Percentiles rank a stretch among this genome's conserved stretches.
These are phyloP conservation scores for Raddia guianensis DNA, from an alignment of 176 grass and related monocot genomes.

Conservation along the genomic window DNA sequence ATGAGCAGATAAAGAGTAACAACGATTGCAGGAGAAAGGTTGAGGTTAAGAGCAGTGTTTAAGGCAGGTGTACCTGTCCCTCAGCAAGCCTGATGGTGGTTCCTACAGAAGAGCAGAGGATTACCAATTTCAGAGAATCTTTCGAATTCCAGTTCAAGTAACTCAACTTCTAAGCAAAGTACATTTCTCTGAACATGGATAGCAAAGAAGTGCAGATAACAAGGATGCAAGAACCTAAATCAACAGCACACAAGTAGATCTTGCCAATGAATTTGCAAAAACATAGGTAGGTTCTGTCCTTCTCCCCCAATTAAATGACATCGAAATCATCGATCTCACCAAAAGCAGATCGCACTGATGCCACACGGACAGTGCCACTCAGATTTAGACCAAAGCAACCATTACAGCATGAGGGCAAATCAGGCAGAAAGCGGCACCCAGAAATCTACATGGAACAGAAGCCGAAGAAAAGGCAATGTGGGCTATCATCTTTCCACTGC, in stretches of 20 bases:
- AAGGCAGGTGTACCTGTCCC: conserved; percentile 38
- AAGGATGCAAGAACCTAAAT: background rate
- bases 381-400: background rate
- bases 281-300: background rate
- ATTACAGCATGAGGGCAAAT: background rate
- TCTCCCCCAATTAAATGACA: background rate
- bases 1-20: background rate
- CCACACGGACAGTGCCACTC: background rate
- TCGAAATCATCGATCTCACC: background rate
- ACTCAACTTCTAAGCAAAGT: background rate
- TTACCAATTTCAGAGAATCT: background rate
- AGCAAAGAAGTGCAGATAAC: background rate
- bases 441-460: conserved; percentile 14
- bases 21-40: background rate
- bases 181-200: background rate
- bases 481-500: background rate
- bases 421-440: background rate
- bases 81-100: conserved; percentile 33
- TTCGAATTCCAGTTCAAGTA: background rate
- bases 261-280: conserved; percentile 9
- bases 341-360: background rate
- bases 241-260: conserved; percentile 20
- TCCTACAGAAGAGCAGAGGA: background rate
- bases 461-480: background rate
- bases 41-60: background rate